Conservation (phyloP, 2,329 filamentous ascomycete genomes). For the Monosporascus sp. region DNA sequence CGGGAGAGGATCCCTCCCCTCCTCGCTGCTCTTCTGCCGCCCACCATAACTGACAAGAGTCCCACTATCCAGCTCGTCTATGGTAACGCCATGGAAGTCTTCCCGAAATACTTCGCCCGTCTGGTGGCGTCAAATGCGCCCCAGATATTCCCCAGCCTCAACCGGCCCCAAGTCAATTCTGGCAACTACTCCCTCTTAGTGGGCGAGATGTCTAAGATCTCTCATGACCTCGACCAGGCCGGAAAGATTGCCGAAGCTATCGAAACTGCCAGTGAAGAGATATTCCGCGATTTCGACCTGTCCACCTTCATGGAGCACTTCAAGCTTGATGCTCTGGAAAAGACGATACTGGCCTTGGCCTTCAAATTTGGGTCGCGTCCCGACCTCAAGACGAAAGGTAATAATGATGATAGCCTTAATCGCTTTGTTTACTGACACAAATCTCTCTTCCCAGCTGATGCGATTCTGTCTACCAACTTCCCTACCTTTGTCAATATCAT, state of each 20-base stretch:
- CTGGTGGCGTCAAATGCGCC: slow-evolving; percentile 85
- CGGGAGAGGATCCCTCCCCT: neutral
- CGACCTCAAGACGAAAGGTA: slow-evolving; percentile 88
- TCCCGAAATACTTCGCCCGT: slow-evolving; percentile 90
- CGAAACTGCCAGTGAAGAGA: slow-evolving; percentile 82
- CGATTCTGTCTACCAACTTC: slow-evolving; percentile 79
- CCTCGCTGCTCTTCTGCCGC: slow-evolving; percentile 3
- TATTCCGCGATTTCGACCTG: slow-evolving; percentile 95
- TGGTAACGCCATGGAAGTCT: slow-evolving; percentile 99
- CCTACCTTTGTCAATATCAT: slow-evolving; percentile 72
- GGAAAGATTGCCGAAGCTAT: slow-evolving; percentile 90
- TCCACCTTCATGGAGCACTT: slow-evolving; percentile 94
- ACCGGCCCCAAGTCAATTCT: slow-evolving; percentile 65
- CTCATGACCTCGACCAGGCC: slow-evolving; percentile 74
- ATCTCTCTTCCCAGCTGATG: slow-evolving; percentile 58
- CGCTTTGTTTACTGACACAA: slow-evolving; percentile 11
- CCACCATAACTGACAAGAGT: slow-evolving; percentile 9
- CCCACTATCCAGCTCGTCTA: slow-evolving; percentile 68
- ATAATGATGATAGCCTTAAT: slow-evolving; percentile 16
- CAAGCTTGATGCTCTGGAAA: slow-evolving; percentile 81
- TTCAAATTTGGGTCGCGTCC: slow-evolving; percentile 77
- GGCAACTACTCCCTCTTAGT: slow-evolving; percentile 80
- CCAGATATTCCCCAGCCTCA: slow-evolving; percentile 80
- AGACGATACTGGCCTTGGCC: slow-evolving; percentile 80
- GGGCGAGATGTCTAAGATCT: slow-evolving; percentile 80